Evolutionary conservation across 768 basidiomycete species (phyloP).

Genomic region (Boletellus ananas): DNA sequence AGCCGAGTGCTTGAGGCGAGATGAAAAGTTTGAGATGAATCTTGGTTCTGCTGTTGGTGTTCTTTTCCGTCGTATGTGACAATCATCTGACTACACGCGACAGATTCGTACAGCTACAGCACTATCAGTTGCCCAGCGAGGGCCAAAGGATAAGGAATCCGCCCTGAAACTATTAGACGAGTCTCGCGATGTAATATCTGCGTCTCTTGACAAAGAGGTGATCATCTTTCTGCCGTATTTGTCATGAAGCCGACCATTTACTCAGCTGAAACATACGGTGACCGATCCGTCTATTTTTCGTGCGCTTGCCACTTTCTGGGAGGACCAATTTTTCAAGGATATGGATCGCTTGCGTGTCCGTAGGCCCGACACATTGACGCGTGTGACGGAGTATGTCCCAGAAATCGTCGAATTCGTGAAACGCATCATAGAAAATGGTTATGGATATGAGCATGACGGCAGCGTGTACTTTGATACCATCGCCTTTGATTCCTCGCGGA

Average conservation of each 20-base stretch:
- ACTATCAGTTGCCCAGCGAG: constrained; percentile 46
- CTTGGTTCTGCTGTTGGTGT: constrained; percentile 73
- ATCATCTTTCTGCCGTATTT: constrained; percentile 10
- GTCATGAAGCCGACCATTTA: constrained; percentile 7
- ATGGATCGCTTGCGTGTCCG: constrained; percentile 87
- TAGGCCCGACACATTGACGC: constrained; percentile 85
- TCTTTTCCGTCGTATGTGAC: constrained; percentile 7
- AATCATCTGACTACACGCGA: constrained; percentile 13
- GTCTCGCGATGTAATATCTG: constrained; percentile 72
- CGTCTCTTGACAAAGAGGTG: constrained; percentile 73
- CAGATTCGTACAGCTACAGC: constrained; percentile 54
- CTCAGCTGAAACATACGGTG: constrained; percentile 72
- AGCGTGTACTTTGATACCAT: constrained; percentile 91
- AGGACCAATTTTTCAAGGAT: constrained; percentile 83
- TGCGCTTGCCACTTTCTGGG: constrained; percentile 82
- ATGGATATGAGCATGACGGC: constrained; percentile 64
- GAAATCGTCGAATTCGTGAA: constrained; percentile 91
- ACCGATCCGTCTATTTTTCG: constrained; percentile 85
- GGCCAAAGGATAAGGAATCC: constrained; percentile 38
- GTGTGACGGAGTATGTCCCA: constrained; percentile 95
- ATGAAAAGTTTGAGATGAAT: constrained; percentile 94
- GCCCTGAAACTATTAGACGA: constrained; percentile 64
- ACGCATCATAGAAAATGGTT: constrained; percentile 81
- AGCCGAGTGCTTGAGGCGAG: constrained; percentile 63
- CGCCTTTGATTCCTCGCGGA: constrained; percentile 71